Conservation (phyloP, 306 rosid species). For the Echinosophora koreensis region DNA sequence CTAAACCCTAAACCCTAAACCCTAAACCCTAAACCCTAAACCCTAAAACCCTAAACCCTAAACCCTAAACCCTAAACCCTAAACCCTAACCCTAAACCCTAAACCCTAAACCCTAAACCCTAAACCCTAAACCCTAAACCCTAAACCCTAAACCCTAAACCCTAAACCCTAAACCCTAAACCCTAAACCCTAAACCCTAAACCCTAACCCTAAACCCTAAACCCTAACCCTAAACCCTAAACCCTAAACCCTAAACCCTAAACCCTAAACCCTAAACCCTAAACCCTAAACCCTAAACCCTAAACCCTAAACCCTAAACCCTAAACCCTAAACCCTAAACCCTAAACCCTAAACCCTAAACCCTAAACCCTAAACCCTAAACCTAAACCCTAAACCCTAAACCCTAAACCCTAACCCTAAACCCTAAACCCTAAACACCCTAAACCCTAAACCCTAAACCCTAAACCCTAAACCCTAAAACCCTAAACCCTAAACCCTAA, state of each 20-base stretch:
- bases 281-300: slow-evolving; percentile 36
- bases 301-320: slow-evolving; percentile 38
- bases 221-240: slow-evolving; percentile 43
- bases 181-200: slow-evolving; percentile 15
- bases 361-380: slow-evolving; percentile 21
- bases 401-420: slow-evolving; percentile 11
- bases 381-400: background rate
- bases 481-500: no score
- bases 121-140: slow-evolving; percentile 42
- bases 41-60: slow-evolving; percentile 5
- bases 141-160: slow-evolving; percentile 34
- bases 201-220: no score
- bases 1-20: background rate
- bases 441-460: no score
- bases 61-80: slow-evolving; percentile 15
- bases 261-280: slow-evolving; percentile 38
- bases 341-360: slow-evolving; percentile 4
- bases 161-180: slow-evolving; percentile 30
- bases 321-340: slow-evolving; percentile 13
- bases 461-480: no score
- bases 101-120: slow-evolving; percentile 39
- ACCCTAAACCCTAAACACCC: background rate
- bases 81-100: slow-evolving; percentile 10
- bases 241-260: slow-evolving; percentile 34
- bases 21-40: background rate